Base-by-base conservation (phyloP, 2,329 filamentous ascomycete genomes). In the Ploettnerulaceae sp. region DNA sequence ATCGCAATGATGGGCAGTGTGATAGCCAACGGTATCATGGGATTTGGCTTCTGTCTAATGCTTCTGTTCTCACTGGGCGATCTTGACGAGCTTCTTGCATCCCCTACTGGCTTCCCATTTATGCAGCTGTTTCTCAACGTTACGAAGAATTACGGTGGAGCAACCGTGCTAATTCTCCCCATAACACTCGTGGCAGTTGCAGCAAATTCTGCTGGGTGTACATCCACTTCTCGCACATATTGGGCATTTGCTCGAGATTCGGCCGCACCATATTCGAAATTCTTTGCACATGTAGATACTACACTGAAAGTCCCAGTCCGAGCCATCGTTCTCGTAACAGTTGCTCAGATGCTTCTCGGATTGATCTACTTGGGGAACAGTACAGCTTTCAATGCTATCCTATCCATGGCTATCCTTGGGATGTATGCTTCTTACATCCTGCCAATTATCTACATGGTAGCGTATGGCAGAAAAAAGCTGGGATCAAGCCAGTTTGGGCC, bases 211-310 rank as follows among this genome's bases (percentile, higher is more conserved):
- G 69, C 68, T 1, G 68, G 67, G 29, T 62, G 71, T 6, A 72
- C 69, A 7, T 69, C 64, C 42, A 68, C 65, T 0, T 71, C 65
- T 26, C 60, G 71, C 25, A 61, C 74, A 11, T 51, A 70, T 9
- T 73, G 64, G 49, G 45, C 70, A 4, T 73, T 75, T 63, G 72
- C 72, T 5, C 65, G 72, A 41, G 72, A 73, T 44, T 64, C 62
- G 31, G 70, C 67, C 6, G 61, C 49, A 3, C 55, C 52, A 3
- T 31, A 59, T 70, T 0, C 71, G 64, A 46, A 58, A 1, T 66
- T 64, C 25, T 66, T 75, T 11, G 63, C 64, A 14, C 54, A 64
- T 9, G 64, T 72, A 20, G 31, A 59, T 29, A 1, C 58, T 52
- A 37, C 26, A 6, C 29, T 56, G 0, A 61, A 70, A 15, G 61